A percentile compares a stretch with the other conserved stretches of the same genome.
phyloP scores from a whole-genome alignment of 75 land plant genomes.

The Picea glauca region DNA sequence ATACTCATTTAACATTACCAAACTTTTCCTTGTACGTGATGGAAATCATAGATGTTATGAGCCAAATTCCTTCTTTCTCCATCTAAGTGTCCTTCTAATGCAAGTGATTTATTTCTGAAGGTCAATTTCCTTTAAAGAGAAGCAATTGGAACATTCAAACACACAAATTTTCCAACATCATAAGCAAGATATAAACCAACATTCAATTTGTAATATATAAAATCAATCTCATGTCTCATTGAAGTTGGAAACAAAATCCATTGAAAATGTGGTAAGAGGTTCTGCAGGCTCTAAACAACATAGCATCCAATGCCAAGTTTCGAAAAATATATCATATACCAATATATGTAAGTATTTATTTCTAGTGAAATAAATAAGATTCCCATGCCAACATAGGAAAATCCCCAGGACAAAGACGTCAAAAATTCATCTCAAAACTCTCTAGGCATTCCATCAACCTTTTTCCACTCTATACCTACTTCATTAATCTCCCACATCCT shows the following conservation, averaged over 20 bases:
- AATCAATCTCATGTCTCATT: neutral
- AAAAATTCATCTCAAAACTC: conserved; percentile 13
- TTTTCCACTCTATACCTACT: conserved; percentile 3
- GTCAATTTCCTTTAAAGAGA: neutral
- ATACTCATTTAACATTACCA: neutral
- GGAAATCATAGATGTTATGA: neutral
- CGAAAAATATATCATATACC: conserved; percentile 2
- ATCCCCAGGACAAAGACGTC: conserved; percentile 10
- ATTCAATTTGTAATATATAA: neutral
- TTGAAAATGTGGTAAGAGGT: conserved; percentile 13
- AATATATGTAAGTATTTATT: conserved; percentile 16
- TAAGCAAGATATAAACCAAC: neutral
- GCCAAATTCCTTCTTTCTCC: neutral
- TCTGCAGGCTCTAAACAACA: conserved; percentile 10
- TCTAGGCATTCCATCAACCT: conserved; percentile 13
- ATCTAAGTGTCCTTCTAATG: neutral
- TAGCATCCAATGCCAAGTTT: conserved; percentile 11
- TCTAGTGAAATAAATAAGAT: conserved; percentile 19
- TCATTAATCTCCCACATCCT: conserved; percentile 16
- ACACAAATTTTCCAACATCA: neutral
- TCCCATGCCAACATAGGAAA: conserved; percentile 19
- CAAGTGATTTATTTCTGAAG: neutral
- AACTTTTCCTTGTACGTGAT: neutral
- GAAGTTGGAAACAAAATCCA: conserved; percentile 17
- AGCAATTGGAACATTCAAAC: neutral